Evolutionary conservation across 345 rosid genomes (phyloP).

Genomic region (Syzygium jambos): DNA sequence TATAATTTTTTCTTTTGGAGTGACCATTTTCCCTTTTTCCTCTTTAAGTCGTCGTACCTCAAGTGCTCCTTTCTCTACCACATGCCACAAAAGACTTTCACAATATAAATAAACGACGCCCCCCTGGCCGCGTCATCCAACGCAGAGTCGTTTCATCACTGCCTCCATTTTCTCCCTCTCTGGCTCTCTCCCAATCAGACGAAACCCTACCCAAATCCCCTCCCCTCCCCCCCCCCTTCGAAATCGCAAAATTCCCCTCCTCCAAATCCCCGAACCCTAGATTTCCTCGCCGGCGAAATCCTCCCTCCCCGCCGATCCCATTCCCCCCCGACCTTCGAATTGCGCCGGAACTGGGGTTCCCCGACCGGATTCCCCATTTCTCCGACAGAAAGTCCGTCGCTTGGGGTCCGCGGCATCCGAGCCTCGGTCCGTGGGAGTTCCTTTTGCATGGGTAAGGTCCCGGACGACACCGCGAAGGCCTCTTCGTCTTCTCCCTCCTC

Average conservation of each 20-base stretch:
- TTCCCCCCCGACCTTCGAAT: not conserved
- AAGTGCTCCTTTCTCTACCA: not conserved
- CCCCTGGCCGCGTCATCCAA: not conserved
- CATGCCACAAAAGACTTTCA: not conserved
- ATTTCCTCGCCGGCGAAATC: constrained; percentile 11
- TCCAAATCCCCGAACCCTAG: constrained; percentile 2
- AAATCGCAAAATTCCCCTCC: not conserved
- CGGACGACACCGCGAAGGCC: constrained; percentile 15
- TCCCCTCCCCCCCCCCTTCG: not conserved
- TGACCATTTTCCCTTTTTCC: not conserved
- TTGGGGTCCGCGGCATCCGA: not conserved
- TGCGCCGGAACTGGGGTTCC: not conserved
- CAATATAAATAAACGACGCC: not conserved
- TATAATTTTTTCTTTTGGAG: not conserved
- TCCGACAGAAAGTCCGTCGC: not conserved
- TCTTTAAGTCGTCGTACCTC: not conserved
- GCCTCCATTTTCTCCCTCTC: too few species aligned
- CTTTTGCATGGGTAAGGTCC: constrained; percentile 31
- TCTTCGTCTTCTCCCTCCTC: constrained; percentile 12
- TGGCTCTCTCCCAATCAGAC: not conserved
- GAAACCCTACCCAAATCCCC: not conserved
- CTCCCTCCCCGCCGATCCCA: not conserved
- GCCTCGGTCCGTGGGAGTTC: not conserved
- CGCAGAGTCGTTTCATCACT: not conserved
- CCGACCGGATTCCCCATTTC: not conserved